Conservation (phyloP, 202 grass and related monocot species). For the Setaria viridis region DNA sequence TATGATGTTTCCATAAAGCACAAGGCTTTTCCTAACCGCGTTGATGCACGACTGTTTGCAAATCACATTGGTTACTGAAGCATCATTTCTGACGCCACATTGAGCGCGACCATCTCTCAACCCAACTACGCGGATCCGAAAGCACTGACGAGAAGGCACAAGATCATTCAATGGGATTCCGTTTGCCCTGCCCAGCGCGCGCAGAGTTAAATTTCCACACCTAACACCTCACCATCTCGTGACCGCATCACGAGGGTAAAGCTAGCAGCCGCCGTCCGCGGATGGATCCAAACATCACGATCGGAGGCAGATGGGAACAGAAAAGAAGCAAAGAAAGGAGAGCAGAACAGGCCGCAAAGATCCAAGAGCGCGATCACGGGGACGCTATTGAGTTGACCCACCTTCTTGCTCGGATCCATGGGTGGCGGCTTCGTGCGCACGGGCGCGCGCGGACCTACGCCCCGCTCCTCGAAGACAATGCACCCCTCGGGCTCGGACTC, state of each 20-base stretch:
- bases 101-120: not conserved
- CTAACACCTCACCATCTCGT: not conserved
- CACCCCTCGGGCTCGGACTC: constrained; percentile 46
- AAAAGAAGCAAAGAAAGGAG: not conserved
- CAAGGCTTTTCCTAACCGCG: not conserved
- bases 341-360: not conserved
- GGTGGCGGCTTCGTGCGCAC: constrained; percentile 40
- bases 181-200: not conserved
- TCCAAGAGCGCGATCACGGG: not conserved
- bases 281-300: constrained; percentile 6
- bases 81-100: not conserved
- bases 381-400: constrained; percentile 1
- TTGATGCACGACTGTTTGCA: constrained; percentile 12
- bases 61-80: not conserved
- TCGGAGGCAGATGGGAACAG: not conserved
- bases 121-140: constrained; percentile 35
- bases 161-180: not conserved
- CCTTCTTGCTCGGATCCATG: constrained; percentile 70
- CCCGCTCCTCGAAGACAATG: constrained; percentile 18
- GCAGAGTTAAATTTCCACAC: not conserved
- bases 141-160: not conserved
- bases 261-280: not conserved
- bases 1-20: constrained; percentile 3
- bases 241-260: not conserved
- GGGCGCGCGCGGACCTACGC: constrained; percentile 27